Evolutionary conservation across 768 basidiomycete species (phyloP).

Genomic region (Vararia minispora): DNA sequence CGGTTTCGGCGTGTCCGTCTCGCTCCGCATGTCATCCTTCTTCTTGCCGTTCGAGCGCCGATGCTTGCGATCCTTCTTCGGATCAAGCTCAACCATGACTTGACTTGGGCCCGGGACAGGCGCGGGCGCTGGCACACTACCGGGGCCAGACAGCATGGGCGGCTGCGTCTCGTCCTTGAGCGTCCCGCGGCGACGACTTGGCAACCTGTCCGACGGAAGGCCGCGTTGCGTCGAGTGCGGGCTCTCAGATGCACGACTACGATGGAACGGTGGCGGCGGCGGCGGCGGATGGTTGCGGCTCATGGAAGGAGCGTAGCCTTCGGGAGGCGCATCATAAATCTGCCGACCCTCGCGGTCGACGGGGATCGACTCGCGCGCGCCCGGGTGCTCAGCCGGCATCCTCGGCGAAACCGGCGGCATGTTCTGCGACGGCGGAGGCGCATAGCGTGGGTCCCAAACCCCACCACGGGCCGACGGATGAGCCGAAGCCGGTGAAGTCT

Average conservation of each 20-base stretch:
- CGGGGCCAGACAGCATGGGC: constrained; percentile 5
- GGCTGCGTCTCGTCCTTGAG: constrained; percentile 13
- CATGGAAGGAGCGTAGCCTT: constrained; percentile 12
- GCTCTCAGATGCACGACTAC: constrained; percentile 46
- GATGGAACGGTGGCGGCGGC: constrained; percentile 20
- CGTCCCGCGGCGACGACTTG: constrained; percentile 26
- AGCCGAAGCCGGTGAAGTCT: constrained; percentile 48
- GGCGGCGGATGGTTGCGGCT: constrained; percentile 4
- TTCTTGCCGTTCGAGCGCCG: constrained; percentile 29
- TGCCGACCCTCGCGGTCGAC: constrained; percentile 22
- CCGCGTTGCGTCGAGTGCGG: constrained; percentile 27
- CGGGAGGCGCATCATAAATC: constrained; percentile 17
- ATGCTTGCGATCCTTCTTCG: constrained; percentile 52
- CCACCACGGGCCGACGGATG: constrained; percentile 28
- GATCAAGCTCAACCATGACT: constrained; percentile 23
- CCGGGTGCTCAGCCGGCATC: constrained; percentile 1
- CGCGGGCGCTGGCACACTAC: too few relatives aligned
- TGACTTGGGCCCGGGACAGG: constrained; percentile 19
- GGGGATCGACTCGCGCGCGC: constrained; percentile 1
- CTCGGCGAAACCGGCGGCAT: constrained; percentile 16
- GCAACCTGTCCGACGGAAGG: constrained; percentile 27
- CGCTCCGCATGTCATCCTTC: constrained; percentile 33
- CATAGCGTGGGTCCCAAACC: constrained; percentile 51
- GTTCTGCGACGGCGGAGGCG: constrained; percentile 24
- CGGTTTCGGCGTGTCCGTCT: constrained; percentile 35